Base-by-base conservation (phyloP, 352 stramenopile species). In the Phytophthora kernoviae region DNA sequence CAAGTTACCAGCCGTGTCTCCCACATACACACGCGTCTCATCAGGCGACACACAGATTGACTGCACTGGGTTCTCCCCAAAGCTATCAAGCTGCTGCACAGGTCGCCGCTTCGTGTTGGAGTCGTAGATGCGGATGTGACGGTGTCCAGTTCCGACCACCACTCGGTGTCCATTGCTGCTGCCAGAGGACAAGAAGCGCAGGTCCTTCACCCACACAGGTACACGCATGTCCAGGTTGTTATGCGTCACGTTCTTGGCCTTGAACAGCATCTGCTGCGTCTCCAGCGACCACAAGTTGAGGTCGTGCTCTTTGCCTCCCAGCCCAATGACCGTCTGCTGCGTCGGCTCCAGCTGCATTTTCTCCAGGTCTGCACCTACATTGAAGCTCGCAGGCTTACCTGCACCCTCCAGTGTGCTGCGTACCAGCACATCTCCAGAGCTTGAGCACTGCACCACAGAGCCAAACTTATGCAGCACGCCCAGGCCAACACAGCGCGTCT, bases 1-100 rank as follows among this genome's bases (percentile, higher is more conserved):
- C 52, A 97, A 67, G 63, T 94, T 88, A 17, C 95, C 95, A 17
- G 86, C 81, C n/a, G 91, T 88, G 70, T 98, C 93, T 15, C 87
- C 92, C 8, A 96, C 73, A 34, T 90, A 91, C 6, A 98, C 68
- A 7, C 66, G 66, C 41, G 92, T 89, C 76, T 91, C 82, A 62
- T 88, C 82, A 4, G 70, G 81, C 57, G 81, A 91, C 45, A 80
- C 79, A 61, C 69, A 94, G 26, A 84, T 57, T 36, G 75, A 92
- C 62, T 84, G 90, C 63, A 82, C 78, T 5, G 84, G 84, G 57
- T 89, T 82, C 54, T 93, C 84, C 22, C 84, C 81, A 48, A 88
- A 87, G 20, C 67, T 62, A 52, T 87, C 70, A 20, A 88, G 74
- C 64, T 93, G 65, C 49, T 84, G 70, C 26, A 96, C 70, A 0